Base-by-base conservation (phyloP, 176 grass and related monocot genomes). In the Aechmea fasciata region DNA sequence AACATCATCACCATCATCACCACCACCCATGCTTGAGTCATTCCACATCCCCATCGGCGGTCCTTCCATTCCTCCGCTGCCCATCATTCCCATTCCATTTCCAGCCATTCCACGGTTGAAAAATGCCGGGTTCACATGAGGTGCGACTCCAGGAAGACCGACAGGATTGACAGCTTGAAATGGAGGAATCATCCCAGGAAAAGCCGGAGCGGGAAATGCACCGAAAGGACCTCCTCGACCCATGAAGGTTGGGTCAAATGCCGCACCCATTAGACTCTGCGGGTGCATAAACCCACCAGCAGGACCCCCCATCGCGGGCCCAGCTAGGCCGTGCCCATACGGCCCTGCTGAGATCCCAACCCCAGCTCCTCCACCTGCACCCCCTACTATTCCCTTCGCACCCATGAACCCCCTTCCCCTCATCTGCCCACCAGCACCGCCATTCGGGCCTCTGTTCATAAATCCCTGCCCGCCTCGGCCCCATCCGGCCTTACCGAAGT, bases 41-140 rank as follows among this genome's bases (percentile, higher is more conserved):
- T 63, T 11, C 73, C 73, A 76, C 64, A 76, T 76, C 11, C 73
- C 73, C 3, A 19, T 19, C 15, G 55, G 20, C 9, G 15, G 55
- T 61, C 55, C 55, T n/a, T 61, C 55, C 55, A 61, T 61, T 19
- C 55, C 55, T 10, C 17, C 20, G 55, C 20, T 61, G 8, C 55
- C 10, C 15, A 61, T 15, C 15, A 18, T 61, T 61, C 55, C 55
- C 55, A 57, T 48, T 9, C 63, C 73, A 57, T 50, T 51, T 67
- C 25, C 62, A 41, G 64, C 11, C 24, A 66, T 48, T 55, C 64
- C 74, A 18, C 50, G 13, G 11, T 64, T 51, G 48, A 76, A 76
- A 64, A 76, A 76, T 67, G 64, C 63, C 14, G 74, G 74, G 17
- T 76, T 76, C 8, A 76, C 64, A 68, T 59, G 74, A 48, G 74